These are phyloP conservation scores for Collybiopsis luxurians DNA, from an alignment of 768 basidiomycete species.

Conservation along the genomic window DNA sequence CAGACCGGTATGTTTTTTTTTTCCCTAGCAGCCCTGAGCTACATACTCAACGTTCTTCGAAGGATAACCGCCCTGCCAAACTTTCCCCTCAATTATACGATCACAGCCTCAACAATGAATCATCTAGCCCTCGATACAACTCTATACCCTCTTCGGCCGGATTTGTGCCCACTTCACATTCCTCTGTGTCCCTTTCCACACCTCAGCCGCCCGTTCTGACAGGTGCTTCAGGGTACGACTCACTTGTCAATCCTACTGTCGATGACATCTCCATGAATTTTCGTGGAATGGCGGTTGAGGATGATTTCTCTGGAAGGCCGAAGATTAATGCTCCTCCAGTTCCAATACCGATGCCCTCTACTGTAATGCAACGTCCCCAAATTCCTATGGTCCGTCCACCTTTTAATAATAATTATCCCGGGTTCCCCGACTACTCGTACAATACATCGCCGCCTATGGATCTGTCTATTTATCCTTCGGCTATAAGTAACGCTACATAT, in stretches of 20 bases:
- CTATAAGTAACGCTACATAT: slow-evolving; percentile 47
- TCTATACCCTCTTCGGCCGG: slow-evolving; percentile 43
- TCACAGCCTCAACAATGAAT: slow-evolving; percentile 39
- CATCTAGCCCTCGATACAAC: slow-evolving; percentile 37
- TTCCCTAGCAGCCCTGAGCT: slow-evolving; percentile 10
- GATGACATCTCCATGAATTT: slow-evolving; percentile 57
- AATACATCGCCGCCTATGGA: slow-evolving; percentile 40
- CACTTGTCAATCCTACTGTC: slow-evolving; percentile 30
- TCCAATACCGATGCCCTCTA: slow-evolving; percentile 21
- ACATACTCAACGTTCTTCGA: slow-evolving; percentile 17
- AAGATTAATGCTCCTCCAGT: slow-evolving; percentile 17
- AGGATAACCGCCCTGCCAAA: slow-evolving; percentile 49
- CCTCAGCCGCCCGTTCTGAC: not conserved
- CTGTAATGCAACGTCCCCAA: slow-evolving; percentile 24
- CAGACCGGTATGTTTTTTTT: slow-evolving; percentile 33
- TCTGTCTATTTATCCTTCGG: slow-evolving; percentile 48
- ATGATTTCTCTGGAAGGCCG: slow-evolving; percentile 44
- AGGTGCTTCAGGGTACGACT: slow-evolving; percentile 13
- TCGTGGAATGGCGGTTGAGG: slow-evolving; percentile 61
- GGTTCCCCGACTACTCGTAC: slow-evolving; percentile 63
- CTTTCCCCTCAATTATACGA: slow-evolving; percentile 58
- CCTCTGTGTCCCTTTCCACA: not conserved
- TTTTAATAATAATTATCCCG: slow-evolving; percentile 49
- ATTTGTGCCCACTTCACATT: slow-evolving; percentile 20
- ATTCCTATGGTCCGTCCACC: slow-evolving; percentile 36